phyloP scores from a whole-genome alignment of 2,329 filamentous ascomycete species.

The Ophiostoma ulmi region DNA sequence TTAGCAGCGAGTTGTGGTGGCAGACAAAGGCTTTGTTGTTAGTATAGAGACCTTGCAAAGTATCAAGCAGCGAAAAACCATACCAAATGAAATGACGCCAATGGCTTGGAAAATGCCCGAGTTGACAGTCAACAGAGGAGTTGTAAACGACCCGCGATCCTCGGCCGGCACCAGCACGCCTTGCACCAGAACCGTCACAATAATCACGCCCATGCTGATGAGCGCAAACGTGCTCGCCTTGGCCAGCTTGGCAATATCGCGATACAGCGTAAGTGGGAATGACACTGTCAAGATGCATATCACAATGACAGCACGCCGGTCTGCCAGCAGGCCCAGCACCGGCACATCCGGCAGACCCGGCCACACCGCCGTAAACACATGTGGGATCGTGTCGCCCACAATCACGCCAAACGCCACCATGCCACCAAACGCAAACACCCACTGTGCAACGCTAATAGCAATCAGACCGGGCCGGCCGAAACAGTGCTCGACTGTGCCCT shows the following conservation, averaged over 20 bases:
- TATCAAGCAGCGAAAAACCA: conserved; percentile 28
- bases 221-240: conserved; percentile 93
- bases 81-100: conserved; percentile 96
- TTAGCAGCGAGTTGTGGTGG: conserved; percentile 93
- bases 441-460: conserved; percentile 85
- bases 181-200: conserved; percentile 82
- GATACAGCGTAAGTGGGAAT: conserved; percentile 85
- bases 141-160: conserved; percentile 64
- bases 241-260: conserved; percentile 96
- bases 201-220: conserved; percentile 86
- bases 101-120: conserved; percentile 90
- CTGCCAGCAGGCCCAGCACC: conserved; percentile 74
- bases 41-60: background rate
- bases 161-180: conserved; percentile 68
- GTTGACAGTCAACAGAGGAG: conserved; percentile 71
- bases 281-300: conserved; percentile 81
- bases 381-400: conserved; percentile 91
- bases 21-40: conserved; percentile 54
- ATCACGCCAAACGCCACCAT: conserved; percentile 99
- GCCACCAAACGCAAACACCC: conserved; percentile 96
- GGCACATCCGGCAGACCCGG: conserved; percentile 66
- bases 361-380: conserved; percentile 78
- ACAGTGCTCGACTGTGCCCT: conserved; percentile 92
- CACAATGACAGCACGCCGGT: conserved; percentile 80
- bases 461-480: conserved; percentile 84